Base-by-base conservation (phyloP, 108 stramenopile species). In the Stephanodiscus minutulus region DNA sequence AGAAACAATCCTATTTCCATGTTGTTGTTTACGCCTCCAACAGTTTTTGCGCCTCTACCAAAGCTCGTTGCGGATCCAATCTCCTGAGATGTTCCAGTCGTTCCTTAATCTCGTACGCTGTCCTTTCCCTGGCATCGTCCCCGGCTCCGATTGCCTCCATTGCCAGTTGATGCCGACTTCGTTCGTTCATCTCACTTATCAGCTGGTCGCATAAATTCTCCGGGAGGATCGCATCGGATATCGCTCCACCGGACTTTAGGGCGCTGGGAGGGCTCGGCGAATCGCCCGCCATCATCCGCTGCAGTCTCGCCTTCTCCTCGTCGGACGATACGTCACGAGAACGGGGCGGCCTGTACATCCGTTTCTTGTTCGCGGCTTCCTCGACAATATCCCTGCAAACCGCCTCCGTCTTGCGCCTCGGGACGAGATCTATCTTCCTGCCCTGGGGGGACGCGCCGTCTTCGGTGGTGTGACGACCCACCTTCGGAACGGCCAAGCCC, bases 81-180 rank as follows among this genome's bases (percentile, higher is more conserved):
- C 50, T 66, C 44, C 27, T 66, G 46, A 78, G 31, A 37, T 71
- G 70, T 29, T 61, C 35, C 24, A 71, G n/a, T 39, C 77, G 70
- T 15, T 52, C 37, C 59, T 66, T 64, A 7, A 78, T 78, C 39
- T 78, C 77, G 60, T 29, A 48, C 6, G 64, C 70, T 1, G 52
- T 78, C 24, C 33, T 33, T 41, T 72, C 56, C 53, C 77, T 31
- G 0, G 70, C 72, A 17, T 36, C 59, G 3, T 78, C 77, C 21
- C 77, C 77, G 44, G 70, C 70, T 39, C 77, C 70, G 5, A 78
- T 18, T 61, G 57, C 35, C 39, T 78, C 77, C 77, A 78, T 67
- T 17, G 57, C 70, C 50, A 71, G 21, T 48, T 78, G 77, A 78
- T 78, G 50, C 52, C 72, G 53, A 67, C 70, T 46, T 49, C 77